A percentile compares a stretch with the other conserved stretches of the same genome.
phyloP scores from a whole-genome alignment of 164 flowering plant species.

The Stephania japonica region DNA sequence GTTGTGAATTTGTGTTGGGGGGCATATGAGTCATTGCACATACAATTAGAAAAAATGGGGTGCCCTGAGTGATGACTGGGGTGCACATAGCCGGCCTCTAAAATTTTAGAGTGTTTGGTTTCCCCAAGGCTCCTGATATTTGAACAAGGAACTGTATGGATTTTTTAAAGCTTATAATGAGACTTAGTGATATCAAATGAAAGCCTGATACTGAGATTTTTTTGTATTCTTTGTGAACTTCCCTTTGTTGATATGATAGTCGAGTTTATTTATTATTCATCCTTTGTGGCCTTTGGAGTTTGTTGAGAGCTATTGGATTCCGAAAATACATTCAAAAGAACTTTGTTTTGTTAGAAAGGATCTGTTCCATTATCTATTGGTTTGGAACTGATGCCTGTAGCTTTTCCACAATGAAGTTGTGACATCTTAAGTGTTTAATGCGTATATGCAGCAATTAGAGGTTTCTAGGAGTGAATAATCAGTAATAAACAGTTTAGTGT shows the following conservation, averaged over 20 bases:
- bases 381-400: not conserved
- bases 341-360: not conserved
- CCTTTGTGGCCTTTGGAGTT: not conserved
- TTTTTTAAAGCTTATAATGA: too few relatives aligned
- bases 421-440: not conserved
- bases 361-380: not conserved
- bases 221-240: not conserved
- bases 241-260: not conserved
- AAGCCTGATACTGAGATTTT: too few relatives aligned
- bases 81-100: too few relatives aligned
- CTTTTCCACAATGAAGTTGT: not conserved
- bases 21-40: too few relatives aligned
- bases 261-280: not conserved
- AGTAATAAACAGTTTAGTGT: not conserved
- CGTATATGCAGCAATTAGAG: not conserved
- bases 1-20: too few relatives aligned
- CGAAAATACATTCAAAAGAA: not conserved
- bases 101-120: too few relatives aligned
- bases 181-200: too few relatives aligned
- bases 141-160: too few relatives aligned
- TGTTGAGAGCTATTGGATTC: not conserved
- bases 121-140: too few relatives aligned
- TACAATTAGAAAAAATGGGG: too few relatives aligned
- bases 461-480: not conserved
- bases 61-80: too few relatives aligned